These are phyloP conservation scores for Neonectria ditissima DNA, from an alignment of 2,329 filamentous ascomycete genomes.

Conservation along the genomic window DNA sequence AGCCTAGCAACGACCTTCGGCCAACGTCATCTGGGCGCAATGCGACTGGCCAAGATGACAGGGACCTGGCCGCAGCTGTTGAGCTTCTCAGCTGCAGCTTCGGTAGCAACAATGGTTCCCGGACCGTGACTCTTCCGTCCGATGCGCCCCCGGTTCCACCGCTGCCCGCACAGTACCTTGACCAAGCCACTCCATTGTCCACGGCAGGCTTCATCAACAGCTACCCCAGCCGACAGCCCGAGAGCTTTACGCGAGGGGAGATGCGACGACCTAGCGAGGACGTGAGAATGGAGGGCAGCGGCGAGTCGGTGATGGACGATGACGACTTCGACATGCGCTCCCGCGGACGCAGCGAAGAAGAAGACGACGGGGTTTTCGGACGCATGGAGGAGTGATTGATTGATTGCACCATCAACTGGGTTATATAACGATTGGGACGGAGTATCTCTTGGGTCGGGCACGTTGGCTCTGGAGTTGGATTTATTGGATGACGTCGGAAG, in stretches of 20 bases:
- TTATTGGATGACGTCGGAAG: conserved; percentile 51
- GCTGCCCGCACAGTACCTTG: conserved; percentile 83
- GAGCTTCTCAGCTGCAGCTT: conserved; percentile 93
- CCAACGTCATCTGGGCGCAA: conserved; percentile 84
- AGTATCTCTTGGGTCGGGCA: conserved; percentile 45
- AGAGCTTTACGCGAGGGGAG: conserved; percentile 74
- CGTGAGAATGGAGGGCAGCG: conserved; percentile 75
- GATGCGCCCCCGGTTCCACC: conserved; percentile 91
- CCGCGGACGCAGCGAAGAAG: conserved; percentile 81
- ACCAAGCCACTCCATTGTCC: conserved; percentile 67
- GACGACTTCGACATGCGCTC: conserved; percentile 73
- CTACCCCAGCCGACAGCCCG: conserved; percentile 70
- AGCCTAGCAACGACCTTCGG: conserved; percentile 80
- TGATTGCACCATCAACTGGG: conserved; percentile 40
- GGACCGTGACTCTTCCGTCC: conserved; percentile 70
- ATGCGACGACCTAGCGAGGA: conserved; percentile 64
- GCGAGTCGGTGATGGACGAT: conserved; percentile 73
- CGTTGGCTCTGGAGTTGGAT: conserved; percentile 49
- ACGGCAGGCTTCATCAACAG: conserved; percentile 72
- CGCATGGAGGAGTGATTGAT: conserved; percentile 86
- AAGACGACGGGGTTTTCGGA: conserved; percentile 96
- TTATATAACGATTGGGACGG: conserved; percentile 33
- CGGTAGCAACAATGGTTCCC: conserved; percentile 77
- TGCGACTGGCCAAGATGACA: conserved; percentile 82
- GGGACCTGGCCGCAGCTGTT: conserved; percentile 88